These are phyloP conservation scores for Aphanoascus verrucosus DNA, from an alignment of 2,329 filamentous ascomycete genomes.

Conservation along the genomic window DNA sequence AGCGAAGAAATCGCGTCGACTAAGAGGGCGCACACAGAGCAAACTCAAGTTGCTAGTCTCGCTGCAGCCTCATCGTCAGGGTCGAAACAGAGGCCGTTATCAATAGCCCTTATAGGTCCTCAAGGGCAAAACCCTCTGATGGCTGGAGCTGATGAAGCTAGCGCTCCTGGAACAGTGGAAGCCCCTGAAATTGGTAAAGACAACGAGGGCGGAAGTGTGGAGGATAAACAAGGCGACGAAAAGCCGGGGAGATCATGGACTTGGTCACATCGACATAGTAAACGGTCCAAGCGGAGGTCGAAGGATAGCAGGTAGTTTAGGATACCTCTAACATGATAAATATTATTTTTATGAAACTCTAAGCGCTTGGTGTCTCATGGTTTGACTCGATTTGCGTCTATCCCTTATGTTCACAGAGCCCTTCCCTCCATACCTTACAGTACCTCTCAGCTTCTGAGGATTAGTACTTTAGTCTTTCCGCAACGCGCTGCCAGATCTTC, in stretches of 20 bases:
- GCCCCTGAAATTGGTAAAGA: background rate
- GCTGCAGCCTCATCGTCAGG: background rate
- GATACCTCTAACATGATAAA: background rate
- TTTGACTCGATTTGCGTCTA: background rate
- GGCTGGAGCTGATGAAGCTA: constrained; percentile 3
- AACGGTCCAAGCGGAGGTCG: background rate
- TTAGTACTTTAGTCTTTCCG: no score
- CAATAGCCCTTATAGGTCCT: background rate
- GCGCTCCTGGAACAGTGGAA: background rate
- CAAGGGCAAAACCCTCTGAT: background rate
- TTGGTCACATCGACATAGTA: constrained; percentile 1
- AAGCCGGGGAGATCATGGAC: background rate
- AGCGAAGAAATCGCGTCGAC: background rate
- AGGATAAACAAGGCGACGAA: background rate
- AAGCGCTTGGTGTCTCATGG: background rate
- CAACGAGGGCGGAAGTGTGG: no score
- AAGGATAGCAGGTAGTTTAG: background rate
- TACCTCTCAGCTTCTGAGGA: no score
- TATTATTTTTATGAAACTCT: no score
- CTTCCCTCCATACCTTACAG: no score
- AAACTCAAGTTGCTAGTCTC: background rate
- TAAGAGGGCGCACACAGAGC: background rate
- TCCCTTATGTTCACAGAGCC: no score
- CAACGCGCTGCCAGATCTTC: no score
- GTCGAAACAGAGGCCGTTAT: background rate